Evolutionary conservation across 352 stramenopile genomes (phyloP).

Genomic region (Globisporangium lucens): DNA sequence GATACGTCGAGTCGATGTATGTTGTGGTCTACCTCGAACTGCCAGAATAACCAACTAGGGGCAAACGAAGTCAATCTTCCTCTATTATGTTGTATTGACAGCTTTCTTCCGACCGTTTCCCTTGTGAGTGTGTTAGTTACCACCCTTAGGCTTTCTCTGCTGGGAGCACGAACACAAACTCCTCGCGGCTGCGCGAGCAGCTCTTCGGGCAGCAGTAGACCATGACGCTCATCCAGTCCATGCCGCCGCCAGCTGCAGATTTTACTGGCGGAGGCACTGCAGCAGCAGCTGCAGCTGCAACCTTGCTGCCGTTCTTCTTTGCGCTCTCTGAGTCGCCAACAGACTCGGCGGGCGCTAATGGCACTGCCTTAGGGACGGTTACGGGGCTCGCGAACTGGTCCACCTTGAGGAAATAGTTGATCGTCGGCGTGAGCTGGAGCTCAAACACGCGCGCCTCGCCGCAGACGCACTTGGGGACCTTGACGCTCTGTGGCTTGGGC

Average conservation of each 20-base stretch:
- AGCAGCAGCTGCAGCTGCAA: conserved; percentile 3
- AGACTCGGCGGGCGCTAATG: not conserved
- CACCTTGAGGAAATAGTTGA: conserved; percentile 86
- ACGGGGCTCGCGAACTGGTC: conserved; percentile 45
- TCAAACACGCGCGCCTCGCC: conserved; percentile 72
- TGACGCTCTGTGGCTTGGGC: conserved; percentile 41
- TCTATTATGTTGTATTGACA: no score
- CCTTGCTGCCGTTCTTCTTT: conserved; percentile 6
- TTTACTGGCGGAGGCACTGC: conserved; percentile 2
- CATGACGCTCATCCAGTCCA: conserved; percentile 81
- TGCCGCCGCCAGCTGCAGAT: conserved; percentile 33
- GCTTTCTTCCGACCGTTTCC: no score
- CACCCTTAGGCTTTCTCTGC: conserved; percentile 13
- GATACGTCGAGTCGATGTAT: no score
- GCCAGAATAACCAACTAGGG: no score
- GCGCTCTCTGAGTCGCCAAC: not conserved
- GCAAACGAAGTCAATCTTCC: no score
- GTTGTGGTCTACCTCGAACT: no score
- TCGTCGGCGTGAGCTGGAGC: conserved; percentile 78
- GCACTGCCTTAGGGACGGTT: conserved; percentile 13
- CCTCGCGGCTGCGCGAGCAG: conserved; percentile 55
- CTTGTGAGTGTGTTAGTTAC: no score
- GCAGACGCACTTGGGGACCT: conserved; percentile 54
- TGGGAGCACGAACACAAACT: conserved; percentile 70
- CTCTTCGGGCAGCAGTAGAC: conserved; percentile 76